A percentile compares a stretch with the other conserved stretches of the same genome.
phyloP scores from a whole-genome alignment of 768 basidiomycete genomes.

The Boletus rubroflammeus region DNA sequence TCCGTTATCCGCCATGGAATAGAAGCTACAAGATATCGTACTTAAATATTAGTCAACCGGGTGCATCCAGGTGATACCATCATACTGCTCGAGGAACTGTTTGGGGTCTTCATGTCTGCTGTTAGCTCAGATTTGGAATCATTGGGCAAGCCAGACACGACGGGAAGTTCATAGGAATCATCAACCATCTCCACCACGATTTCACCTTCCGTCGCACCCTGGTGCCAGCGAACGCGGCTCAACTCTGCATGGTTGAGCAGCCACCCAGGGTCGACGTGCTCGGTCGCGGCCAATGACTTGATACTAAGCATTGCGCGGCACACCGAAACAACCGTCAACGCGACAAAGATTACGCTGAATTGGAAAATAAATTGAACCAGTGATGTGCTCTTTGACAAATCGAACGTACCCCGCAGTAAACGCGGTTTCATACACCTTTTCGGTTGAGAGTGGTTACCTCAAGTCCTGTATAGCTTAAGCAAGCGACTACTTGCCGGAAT shows the following conservation, averaged over 20 bases:
- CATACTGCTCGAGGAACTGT: not conserved
- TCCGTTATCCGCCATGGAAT: not conserved
- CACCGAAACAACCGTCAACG: slow-evolving; percentile 26
- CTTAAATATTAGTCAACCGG: not conserved
- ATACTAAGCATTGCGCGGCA: slow-evolving; percentile 40
- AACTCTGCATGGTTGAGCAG: slow-evolving; percentile 45
- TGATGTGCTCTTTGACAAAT: not conserved
- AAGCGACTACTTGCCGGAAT: slow-evolving; percentile 6
- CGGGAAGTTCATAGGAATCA: slow-evolving; percentile 1
- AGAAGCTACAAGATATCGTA: not conserved
- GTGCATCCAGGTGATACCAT: not conserved
- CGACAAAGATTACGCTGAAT: slow-evolving; percentile 3
- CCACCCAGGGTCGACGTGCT: slow-evolving; percentile 43
- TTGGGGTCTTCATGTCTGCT: not conserved
- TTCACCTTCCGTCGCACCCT: slow-evolving; percentile 36
- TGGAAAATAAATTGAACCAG: not conserved
- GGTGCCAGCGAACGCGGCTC: slow-evolving; percentile 39
- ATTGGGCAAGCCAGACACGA: not conserved
- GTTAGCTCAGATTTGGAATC: not conserved
- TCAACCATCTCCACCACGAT: slow-evolving; percentile 20
- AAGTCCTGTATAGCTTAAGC: not conserved
- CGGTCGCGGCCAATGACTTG: slow-evolving; percentile 39
- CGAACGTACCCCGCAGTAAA: slow-evolving; percentile 8
- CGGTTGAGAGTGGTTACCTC: not conserved
- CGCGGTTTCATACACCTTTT: slow-evolving; percentile 11